Evolutionary conservation across 2,329 filamentous ascomycete genomes (phyloP), one percentile per base, ranked within the genome.

Genomic region (Aspergillus alliaceus): DNA sequence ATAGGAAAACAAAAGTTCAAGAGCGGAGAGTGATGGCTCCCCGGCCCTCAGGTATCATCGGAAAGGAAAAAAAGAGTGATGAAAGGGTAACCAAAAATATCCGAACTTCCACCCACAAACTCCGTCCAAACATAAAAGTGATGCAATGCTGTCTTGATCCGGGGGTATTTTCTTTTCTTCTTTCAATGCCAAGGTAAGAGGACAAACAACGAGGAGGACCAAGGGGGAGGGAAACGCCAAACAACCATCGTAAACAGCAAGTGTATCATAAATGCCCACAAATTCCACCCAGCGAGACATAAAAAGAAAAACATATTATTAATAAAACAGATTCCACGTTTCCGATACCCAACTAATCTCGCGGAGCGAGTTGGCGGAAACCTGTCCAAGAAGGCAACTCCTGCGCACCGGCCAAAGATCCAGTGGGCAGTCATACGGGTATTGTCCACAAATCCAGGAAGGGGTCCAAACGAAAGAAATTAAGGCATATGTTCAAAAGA

Each of bases 101-200:
- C 52, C 32, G 20, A 54, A 39, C 32, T 15, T 54, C 53, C 54
- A 55, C 55, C 44, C 37, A 40, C 51, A 46, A 59, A 56, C 55
- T 56, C 54, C 47, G 25, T 55, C 24, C 51, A 50, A 51, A 50
- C 22, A 48, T 8, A 24, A 55, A 48, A 53, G n/a, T 34, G 52
- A 51, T 59, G 39, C 56, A 63, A 58, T 54, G 60, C 51, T 54
- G 56, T 55, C 56, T 57, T 57, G 46, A 46, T 56, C 53, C 52
- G 53, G 58, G 64, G 64, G 60, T 48, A 59, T 62, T 62, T 65
- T 62, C 51, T 56, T 54, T 62, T 59, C 54, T 59, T 59, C 55
- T 59, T 58, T 60, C 57, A 52, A 59, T 46, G 31, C 52, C 49
- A 32, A 35, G 32, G 39, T 32, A 39, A 37, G 12, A 51, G n/a